Evolutionary conservation across 1,284 basidiomycete genomes (phyloP), one percentile per base, ranked within the genome.

Genomic region (Cutaneotrichosporon curvatum): DNA sequence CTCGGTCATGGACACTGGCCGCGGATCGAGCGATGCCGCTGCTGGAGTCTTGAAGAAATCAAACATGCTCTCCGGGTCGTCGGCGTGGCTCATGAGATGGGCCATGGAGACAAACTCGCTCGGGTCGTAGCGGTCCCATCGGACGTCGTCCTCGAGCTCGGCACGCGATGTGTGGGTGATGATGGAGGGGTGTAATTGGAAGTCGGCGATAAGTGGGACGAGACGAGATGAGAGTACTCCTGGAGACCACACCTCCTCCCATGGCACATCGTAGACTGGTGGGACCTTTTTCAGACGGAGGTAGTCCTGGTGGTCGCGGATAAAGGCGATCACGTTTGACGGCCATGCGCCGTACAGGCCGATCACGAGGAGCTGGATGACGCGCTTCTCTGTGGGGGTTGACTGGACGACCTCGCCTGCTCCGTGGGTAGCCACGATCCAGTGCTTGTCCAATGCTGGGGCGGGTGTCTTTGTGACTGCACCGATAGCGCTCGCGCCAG

Each of bases 301-400:
- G 44, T 69, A 69, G 11, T 56, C 40, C 15, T 56, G 57, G 1
- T 63, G 64, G 48, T 69, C 61, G 45, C 65, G 60, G 11, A 61
- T 51, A 42, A 68, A 70, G 1, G 62, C 66, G 25, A 68, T 55
- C n/a, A 67, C 56, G 48, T 69, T 69, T 9, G 67, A 69, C 3
- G 67, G 67, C 67, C 67, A 69, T 2, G 59, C 63, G 31, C 58
- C 61, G 41, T 69, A 67, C 37, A 67, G 43, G 9, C 53, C 56
- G 22, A 67, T 54, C 11, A 67, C 56, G 25, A 56, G 56, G 4
- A 65, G 48, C 31, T 60, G 56, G 10, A 61, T 59, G 38, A 63
- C 59, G 1, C 50, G 48, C 25, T 59, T 50, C n/a, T 54, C 48
- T 5, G 49, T 54, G 7, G 34, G 37, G 4, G 46, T 43, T 15